Conservation (phyloP, 305 asterid species). For the Fraxinus paxiana region DNA sequence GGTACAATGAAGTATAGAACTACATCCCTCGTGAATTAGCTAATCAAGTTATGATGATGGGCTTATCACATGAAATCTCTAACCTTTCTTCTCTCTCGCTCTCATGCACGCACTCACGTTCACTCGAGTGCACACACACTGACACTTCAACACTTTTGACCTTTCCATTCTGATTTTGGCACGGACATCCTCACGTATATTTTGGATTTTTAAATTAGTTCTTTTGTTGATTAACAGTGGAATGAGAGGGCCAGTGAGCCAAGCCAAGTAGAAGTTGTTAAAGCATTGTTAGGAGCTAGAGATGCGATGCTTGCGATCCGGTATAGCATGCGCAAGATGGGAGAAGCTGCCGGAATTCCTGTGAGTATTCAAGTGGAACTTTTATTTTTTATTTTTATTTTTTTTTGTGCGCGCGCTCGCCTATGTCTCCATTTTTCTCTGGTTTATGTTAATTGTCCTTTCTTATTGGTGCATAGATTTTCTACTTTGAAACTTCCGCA, state of each 20-base stretch:
- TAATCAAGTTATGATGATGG: not conserved
- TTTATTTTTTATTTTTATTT: not conserved
- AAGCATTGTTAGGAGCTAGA: conserved; percentile 80
- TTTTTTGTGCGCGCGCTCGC: not conserved
- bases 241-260: conserved; percentile 46
- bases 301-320: conserved; percentile 83
- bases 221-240: conserved; percentile 50
- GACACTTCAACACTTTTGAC: not conserved
- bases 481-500: not conserved
- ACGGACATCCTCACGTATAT: not conserved
- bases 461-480: not conserved
- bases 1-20: not conserved
- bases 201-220: not conserved
- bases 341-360: conserved; percentile 89
- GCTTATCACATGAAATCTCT: not conserved
- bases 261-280: conserved; percentile 48
- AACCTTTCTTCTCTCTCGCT: not conserved
- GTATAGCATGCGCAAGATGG: conserved; percentile 79
- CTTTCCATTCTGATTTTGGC: not conserved
- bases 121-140: not conserved
- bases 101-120: not conserved
- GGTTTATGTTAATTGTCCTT: not conserved
- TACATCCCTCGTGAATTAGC: not conserved
- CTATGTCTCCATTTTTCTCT: not conserved
- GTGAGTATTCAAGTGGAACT: conserved; percentile 35